Conservation (phyloP, 139 green algal genomes). For the Chlamydomonas sp. region DNA sequence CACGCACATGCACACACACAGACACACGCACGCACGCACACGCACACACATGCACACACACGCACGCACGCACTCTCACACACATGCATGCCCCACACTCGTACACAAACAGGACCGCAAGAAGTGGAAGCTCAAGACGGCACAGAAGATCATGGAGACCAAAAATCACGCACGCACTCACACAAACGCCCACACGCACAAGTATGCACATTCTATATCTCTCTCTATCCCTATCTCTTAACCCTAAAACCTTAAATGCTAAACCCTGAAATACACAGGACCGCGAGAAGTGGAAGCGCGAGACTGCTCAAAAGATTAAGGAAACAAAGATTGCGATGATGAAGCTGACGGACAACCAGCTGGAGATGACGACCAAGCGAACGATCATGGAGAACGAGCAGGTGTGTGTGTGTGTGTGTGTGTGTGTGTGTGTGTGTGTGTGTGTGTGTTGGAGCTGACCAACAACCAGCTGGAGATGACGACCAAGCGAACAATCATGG, state of each 20-base stretch:
- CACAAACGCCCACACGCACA: constrained; percentile 7
- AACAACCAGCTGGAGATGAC: constrained; percentile 80
- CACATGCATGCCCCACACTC: no score
- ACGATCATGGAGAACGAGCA: constrained; percentile 80
- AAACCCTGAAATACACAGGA: no score
- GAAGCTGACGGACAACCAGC: constrained; percentile 59
- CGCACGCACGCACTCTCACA: no score
- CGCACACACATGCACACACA: no score
- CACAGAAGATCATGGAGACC: constrained; percentile 58
- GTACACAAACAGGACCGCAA: no score
- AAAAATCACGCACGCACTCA: constrained; percentile 25
- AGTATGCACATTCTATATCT: constrained; percentile 15
- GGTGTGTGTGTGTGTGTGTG: no score
- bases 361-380: constrained; percentile 75
- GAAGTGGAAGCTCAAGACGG: constrained; percentile 61
- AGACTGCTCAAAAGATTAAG: constrained; percentile 58
- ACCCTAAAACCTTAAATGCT: no score
- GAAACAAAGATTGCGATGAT: constrained; percentile 50
- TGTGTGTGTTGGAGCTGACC: no score
- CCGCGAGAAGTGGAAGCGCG: constrained; percentile 67
- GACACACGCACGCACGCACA: no score
- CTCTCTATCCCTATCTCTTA: constrained; percentile 20
- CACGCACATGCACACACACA: no score
- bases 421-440: no score
- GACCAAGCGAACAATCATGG: constrained; percentile 74